Base-by-base conservation (phyloP, 176 grass and related monocot genomes). In the Avena insularis region DNA sequence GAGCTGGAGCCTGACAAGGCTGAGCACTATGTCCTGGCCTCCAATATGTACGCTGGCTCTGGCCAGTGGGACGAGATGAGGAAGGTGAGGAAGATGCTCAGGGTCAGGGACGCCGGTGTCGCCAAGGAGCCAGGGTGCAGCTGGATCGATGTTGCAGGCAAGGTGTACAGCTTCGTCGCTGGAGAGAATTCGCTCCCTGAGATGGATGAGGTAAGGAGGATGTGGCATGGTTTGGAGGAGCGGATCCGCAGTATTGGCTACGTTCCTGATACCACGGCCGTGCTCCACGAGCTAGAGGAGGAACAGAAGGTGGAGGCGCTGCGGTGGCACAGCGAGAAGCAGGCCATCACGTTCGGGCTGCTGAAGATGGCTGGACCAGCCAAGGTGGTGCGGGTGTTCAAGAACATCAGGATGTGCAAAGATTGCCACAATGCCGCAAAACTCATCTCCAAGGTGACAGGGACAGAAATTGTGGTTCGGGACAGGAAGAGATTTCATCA, bases 381-480 rank as follows among this genome's bases (percentile, higher is more conserved):
- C 0, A 88, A 86, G 64, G 84, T 94, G 64, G 84, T 94, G 16
- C 90, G 90, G 56, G 90, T 94, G 46, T 94, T 85, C 62, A 94
- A 94, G 85, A 94, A 92, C 79, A 88, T 90, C 82, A 92, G 93
- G 48, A 92, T 92, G 83, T 95, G 93, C 83, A 95, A 84, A 70
- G 88, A 92, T 75, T 95, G 73, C 73, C 73, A 76, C 48, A 76
- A 54, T 23, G 73, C 73, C 0, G 47, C 73, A 4, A 76, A 51
- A 48, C 86, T 90, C 21, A 78, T 95, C 19, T 86, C 88, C 6
- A 92, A 88, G 73, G 61, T 90, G 6, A 63, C 80, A 19, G 72
- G 7, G 20, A 89, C 78, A 75, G 48, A 76, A 13, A 76, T 76
- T 3, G 23, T 76, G 73, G 73, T 76, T 54, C n/a, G 48, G 73